A percentile compares a stretch with the other conserved stretches of the same genome.
These are phyloP conservation scores for Carex scoparia DNA, from an alignment of 176 grass and related monocot genomes.

Conservation along the genomic window DNA sequence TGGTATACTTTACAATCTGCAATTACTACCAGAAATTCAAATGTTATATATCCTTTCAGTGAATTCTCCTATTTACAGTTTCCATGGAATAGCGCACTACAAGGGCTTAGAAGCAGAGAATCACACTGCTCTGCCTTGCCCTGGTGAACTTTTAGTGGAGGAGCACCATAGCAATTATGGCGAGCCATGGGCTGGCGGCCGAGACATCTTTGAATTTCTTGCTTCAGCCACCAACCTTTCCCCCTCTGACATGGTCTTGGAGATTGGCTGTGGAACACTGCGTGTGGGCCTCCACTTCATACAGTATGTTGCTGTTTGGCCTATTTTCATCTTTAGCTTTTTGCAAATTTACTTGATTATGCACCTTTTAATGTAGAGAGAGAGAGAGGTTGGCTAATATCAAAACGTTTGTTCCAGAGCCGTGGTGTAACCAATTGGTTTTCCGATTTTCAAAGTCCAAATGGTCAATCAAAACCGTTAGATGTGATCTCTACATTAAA, in stretches of 20 bases:
- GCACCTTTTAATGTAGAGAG: too few relatives aligned
- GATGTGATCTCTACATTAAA: too few relatives aligned
- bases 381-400: too few relatives aligned
- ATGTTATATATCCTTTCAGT: background rate
- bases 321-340: background rate
- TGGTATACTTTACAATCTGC: too few relatives aligned
- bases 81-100: constrained; percentile 87
- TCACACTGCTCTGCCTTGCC: constrained; percentile 68
- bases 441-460: too few relatives aligned
- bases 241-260: constrained; percentile 54
- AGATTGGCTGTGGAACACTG: constrained; percentile 89
- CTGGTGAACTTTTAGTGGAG: constrained; percentile 76
- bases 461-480: too few relatives aligned
- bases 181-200: constrained; percentile 83
- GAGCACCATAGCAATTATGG: constrained; percentile 99
- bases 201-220: constrained; percentile 83
- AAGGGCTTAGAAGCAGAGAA: constrained; percentile 36
- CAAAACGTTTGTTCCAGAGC: too few relatives aligned
- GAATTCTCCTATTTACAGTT: constrained; percentile 30
- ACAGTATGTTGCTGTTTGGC: constrained; percentile 2
- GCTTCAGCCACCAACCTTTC: constrained; percentile 40
- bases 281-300: constrained; percentile 92
- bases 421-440: too few relatives aligned
- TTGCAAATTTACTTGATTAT: background rate
- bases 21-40: background rate